Conservation (phyloP, 371 early-diverging fungal genomes). For the Rhizopus arrhizus region DNA sequence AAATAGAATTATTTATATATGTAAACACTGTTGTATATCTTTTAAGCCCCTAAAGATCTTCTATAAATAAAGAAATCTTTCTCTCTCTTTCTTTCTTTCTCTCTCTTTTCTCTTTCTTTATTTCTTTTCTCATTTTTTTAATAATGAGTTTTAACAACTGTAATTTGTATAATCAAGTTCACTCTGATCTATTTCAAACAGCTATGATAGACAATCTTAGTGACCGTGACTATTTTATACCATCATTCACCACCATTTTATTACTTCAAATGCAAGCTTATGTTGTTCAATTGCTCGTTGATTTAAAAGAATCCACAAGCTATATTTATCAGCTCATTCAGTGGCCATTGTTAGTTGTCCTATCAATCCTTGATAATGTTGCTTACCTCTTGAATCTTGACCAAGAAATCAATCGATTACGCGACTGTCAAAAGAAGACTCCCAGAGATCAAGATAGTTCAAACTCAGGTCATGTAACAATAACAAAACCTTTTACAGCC, state of each 20-base stretch:
- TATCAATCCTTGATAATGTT: slow-evolving; percentile 36
- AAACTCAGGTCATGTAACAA: too few species aligned
- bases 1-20: too few species aligned
- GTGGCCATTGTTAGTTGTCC: slow-evolving; percentile 29
- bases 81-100: neutral
- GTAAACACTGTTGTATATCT: neutral
- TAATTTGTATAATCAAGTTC: slow-evolving; percentile 21
- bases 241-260: slow-evolving; percentile 41
- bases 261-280: slow-evolving; percentile 40
- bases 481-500: neutral
- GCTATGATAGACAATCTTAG: neutral
- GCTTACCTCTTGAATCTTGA: slow-evolving; percentile 37
- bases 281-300: slow-evolving; percentile 31
- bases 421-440: slow-evolving; percentile 4
- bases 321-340: slow-evolving; percentile 22
- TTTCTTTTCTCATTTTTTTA: slow-evolving; percentile 4
- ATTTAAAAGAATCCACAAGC: slow-evolving; percentile 8
- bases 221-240: slow-evolving; percentile 7
- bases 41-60: too few species aligned
- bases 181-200: slow-evolving; percentile 19
- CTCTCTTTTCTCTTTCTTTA: neutral
- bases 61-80: neutral
- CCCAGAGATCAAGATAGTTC: neutral
- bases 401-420: slow-evolving; percentile 29
- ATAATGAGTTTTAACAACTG: neutral